phyloP scores from a whole-genome alignment of 176 grass and related monocot species.

The Otatea glauca region DNA sequence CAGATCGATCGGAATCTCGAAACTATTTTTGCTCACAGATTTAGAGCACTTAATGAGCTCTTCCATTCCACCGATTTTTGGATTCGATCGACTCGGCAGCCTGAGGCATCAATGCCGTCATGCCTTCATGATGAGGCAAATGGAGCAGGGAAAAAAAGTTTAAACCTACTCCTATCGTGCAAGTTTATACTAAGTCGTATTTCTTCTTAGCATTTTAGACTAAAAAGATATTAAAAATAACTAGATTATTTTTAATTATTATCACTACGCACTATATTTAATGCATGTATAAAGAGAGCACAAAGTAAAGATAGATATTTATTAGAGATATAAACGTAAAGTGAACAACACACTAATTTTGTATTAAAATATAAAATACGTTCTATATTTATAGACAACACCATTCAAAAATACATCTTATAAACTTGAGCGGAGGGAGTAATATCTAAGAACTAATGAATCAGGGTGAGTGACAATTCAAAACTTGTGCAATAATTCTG shows the following conservation, averaged over 20 bases:
- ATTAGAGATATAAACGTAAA: too few relatives aligned
- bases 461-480: slow-evolving; percentile 9
- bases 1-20: not conserved
- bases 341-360: too few relatives aligned
- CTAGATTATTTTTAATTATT: too few relatives aligned
- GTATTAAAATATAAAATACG: too few relatives aligned
- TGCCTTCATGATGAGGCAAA: slow-evolving; percentile 35
- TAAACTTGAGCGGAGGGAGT: not conserved
- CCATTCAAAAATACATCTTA: too few relatives aligned
- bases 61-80: not conserved
- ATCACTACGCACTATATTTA: too few relatives aligned
- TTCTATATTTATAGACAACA: too few relatives aligned
- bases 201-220: too few relatives aligned
- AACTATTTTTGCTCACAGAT: not conserved
- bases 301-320: too few relatives aligned
- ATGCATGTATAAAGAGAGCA: too few relatives aligned
- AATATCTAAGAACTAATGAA: slow-evolving; percentile 41
- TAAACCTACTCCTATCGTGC: not conserved
- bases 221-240: too few relatives aligned
- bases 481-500: slow-evolving; percentile 22
- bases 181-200: too few relatives aligned
- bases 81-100: not conserved
- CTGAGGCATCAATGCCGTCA: slow-evolving; percentile 33
- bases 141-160: not conserved
- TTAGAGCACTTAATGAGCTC: not conserved